Evolutionary conservation across 2,329 filamentous ascomycete species (phyloP).

Genomic region (Paecilomyces sp.): DNA sequence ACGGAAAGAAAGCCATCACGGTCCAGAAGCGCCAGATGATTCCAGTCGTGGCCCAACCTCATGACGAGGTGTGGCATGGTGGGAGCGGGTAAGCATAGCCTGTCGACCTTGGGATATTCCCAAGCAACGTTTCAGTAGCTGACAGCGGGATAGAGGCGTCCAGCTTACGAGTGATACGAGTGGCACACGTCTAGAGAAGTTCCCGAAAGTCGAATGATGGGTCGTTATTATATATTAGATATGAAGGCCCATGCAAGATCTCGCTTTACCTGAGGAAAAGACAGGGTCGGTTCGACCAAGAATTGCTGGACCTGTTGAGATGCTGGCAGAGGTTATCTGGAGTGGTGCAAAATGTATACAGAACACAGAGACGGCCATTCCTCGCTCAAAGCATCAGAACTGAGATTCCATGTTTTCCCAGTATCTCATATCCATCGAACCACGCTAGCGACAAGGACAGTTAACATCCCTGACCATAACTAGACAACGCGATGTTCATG

Average conservation of each 20-base stretch:
- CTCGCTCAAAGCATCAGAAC: background rate
- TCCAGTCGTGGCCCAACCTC: background rate
- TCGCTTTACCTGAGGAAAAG: background rate
- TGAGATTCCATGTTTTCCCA: background rate
- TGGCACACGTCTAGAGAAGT: background rate
- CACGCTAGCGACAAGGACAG: background rate
- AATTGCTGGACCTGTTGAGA: background rate
- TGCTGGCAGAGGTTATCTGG: background rate
- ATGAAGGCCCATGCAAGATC: background rate
- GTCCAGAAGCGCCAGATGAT: constrained; percentile 16
- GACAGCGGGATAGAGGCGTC: background rate
- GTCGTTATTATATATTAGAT: background rate
- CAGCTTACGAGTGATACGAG: background rate
- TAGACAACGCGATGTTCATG: background rate
- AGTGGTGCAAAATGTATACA: background rate
- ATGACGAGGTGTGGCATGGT: background rate
- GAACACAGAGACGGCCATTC: background rate
- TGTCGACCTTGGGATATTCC: background rate
- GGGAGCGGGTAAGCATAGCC: background rate
- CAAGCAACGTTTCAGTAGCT: background rate
- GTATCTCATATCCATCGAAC: background rate
- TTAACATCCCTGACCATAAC: background rate
- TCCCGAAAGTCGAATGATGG: background rate
- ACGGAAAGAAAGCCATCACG: constrained; percentile 1
- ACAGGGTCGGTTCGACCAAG: background rate